phyloP scores from a whole-genome alignment of 495 filamentous ascomycete species.

The Xeromyces bisporus region DNA sequence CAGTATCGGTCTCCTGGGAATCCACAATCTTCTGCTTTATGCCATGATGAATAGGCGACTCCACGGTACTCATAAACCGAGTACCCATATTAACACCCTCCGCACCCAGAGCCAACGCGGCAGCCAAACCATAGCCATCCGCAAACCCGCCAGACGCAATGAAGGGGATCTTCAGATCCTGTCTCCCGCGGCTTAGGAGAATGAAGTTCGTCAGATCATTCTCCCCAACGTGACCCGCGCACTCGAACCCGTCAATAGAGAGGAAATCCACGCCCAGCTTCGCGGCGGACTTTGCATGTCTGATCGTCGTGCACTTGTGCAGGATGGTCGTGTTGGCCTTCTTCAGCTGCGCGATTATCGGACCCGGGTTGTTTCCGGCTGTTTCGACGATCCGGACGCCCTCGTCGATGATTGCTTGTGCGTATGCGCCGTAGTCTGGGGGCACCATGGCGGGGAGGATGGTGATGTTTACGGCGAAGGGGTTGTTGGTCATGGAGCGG shows the following conservation, averaged over 20 bases:
- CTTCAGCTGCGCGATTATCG: slow-evolving; percentile 81
- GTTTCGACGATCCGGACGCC: slow-evolving; percentile 93
- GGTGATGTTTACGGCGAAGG: slow-evolving; percentile 93
- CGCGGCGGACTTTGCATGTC: slow-evolving; percentile 79
- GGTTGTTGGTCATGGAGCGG: slow-evolving; percentile 66
- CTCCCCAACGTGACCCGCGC: slow-evolving; percentile 92
- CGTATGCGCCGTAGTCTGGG: slow-evolving; percentile 84
- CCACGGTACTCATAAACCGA: slow-evolving; percentile 82
- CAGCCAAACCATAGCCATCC: slow-evolving; percentile 84
- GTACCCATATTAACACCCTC: slow-evolving; percentile 95
- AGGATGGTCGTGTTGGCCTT: slow-evolving; percentile 59
- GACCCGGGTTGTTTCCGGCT: slow-evolving; percentile 84
- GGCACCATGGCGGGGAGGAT: slow-evolving; percentile 79
- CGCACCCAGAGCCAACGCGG: slow-evolving; percentile 77
- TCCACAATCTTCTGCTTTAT: slow-evolving; percentile 86
- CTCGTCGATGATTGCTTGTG: slow-evolving; percentile 82
- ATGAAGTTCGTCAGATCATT: slow-evolving; percentile 97
- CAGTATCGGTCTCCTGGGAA: slow-evolving; percentile 78
- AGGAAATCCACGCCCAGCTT: slow-evolving; percentile 95
- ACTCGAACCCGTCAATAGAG: slow-evolving; percentile 94
- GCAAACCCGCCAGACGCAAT: slow-evolving; percentile 93
- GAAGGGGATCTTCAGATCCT: slow-evolving; percentile 73
- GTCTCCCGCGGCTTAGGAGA: slow-evolving; percentile 67
- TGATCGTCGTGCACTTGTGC: slow-evolving; percentile 95
- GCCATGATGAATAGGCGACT: slow-evolving; percentile 81